These are phyloP conservation scores for Taphrina confusa DNA, from an alignment of 1,139 yeast genomes.

Conservation along the genomic window DNA sequence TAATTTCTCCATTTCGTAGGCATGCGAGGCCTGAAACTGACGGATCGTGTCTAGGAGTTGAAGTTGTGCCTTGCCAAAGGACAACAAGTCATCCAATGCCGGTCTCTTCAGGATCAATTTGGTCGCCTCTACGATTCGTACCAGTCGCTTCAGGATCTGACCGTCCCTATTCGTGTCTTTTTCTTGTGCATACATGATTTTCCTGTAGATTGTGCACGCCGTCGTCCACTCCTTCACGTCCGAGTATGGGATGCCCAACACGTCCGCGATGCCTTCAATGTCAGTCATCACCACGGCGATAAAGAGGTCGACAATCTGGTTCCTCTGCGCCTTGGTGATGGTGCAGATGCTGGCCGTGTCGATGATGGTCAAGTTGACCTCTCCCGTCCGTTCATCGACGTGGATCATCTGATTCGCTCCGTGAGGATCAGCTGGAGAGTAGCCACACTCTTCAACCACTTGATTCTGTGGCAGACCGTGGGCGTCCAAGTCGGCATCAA, in stretches of 20 bases:
- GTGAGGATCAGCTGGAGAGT: constrained; percentile 20
- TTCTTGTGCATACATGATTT: neutral
- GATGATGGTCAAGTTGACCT: constrained; percentile 4
- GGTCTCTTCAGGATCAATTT: constrained; percentile 12
- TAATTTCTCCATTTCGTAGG: constrained; percentile 18
- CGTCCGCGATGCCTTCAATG: constrained; percentile 8
- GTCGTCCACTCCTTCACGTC: constrained; percentile 1
- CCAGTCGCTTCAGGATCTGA: neutral
- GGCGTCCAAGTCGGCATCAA: neutral
- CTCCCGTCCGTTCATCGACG: constrained; percentile 7
- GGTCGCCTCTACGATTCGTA: constrained; percentile 15
- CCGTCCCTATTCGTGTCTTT: constrained; percentile 1
- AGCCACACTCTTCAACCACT: neutral
- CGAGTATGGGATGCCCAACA: neutral
- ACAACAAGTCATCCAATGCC: constrained; percentile 11
- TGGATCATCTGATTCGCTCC: constrained; percentile 15
- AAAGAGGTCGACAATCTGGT: constrained; percentile 13
- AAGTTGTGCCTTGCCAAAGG: constrained; percentile 18
- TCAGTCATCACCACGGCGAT: constrained; percentile 18
- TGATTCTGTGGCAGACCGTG: too few species aligned
- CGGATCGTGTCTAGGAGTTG: constrained; percentile 18
- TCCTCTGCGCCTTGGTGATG: constrained; percentile 8
- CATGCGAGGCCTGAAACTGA: constrained; percentile 4
- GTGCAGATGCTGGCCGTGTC: constrained; percentile 24
- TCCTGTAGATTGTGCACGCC: neutral